phyloP scores from a whole-genome alignment of 768 basidiomycete species.

The Boletus rufocinnamomeus region DNA sequence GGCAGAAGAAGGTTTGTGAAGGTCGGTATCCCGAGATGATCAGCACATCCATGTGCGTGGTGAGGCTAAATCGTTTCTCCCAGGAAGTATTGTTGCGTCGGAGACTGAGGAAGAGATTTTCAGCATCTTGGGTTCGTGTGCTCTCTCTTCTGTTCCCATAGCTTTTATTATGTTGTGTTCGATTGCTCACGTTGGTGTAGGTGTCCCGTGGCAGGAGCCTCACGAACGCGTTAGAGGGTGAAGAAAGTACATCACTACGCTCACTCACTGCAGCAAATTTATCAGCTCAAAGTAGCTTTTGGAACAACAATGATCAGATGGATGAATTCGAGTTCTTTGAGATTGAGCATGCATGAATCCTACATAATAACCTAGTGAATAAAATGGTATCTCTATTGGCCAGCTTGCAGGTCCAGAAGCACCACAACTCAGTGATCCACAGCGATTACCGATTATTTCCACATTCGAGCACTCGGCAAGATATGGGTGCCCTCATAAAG shows the following conservation, averaged over 20 bases:
- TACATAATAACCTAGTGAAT: background rate
- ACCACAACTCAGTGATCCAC: background rate
- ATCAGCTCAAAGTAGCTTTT: background rate
- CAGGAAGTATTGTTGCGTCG: constrained; percentile 73
- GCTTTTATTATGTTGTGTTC: background rate
- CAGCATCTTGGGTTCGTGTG: constrained; percentile 53
- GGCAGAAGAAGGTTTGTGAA: constrained; percentile 56
- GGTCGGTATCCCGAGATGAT: constrained; percentile 39
- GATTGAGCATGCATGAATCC: background rate
- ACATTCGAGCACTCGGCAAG: too few relatives aligned
- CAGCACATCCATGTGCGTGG: background rate
- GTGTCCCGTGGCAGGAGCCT: constrained; percentile 82
- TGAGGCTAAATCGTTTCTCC: background rate
- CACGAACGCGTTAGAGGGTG: constrained; percentile 62
- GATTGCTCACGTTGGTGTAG: constrained; percentile 27
- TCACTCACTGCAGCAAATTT: background rate
- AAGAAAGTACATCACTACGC: background rate
- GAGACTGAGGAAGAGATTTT: constrained; percentile 90
- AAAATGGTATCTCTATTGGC: background rate
- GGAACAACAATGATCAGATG: background rate
- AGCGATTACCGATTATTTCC: background rate
- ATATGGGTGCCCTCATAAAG: background rate
- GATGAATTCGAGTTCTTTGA: too few relatives aligned
- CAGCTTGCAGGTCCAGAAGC: background rate
- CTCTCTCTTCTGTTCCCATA: background rate